A percentile compares a stretch with the other conserved stretches of the same genome.
Evolutionary conservation across 192 early-diverging fungal genomes (phyloP).

Genomic region (Cladochytrium replicatum): DNA sequence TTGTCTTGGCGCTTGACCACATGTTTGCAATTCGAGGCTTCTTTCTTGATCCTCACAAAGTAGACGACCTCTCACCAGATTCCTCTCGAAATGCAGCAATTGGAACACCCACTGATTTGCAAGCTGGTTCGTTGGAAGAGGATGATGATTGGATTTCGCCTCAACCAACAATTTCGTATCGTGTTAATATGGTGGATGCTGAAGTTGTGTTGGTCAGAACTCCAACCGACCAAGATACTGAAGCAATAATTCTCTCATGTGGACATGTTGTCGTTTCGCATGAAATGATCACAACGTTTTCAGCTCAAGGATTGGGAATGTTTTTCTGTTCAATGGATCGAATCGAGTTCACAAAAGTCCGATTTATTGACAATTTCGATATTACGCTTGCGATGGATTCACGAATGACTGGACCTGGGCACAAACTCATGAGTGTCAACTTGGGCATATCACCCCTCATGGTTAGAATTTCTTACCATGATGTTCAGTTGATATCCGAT

Average conservation of each 20-base stretch:
- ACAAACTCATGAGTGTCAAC: slow-evolving; percentile 51
- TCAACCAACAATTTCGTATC: slow-evolving; percentile 50
- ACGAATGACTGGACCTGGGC: slow-evolving; percentile 47
- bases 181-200: slow-evolving; percentile 65
- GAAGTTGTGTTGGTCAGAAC: slow-evolving; percentile 82
- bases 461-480: slow-evolving; percentile 77
- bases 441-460: slow-evolving; percentile 71
- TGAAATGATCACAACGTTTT: slow-evolving; percentile 63
- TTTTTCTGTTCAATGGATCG: slow-evolving; percentile 84
- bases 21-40: slow-evolving; percentile 67
- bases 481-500: slow-evolving; percentile 68
- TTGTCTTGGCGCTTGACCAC: slow-evolving; percentile 83
- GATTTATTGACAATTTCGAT: slow-evolving; percentile 88
- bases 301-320: slow-evolving; percentile 76
- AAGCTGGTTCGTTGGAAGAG: not conserved
- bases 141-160: too few species aligned
- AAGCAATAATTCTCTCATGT: slow-evolving; percentile 81
- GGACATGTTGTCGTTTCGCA: slow-evolving; percentile 72
- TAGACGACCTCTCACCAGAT: not conserved
- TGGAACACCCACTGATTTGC: not conserved
- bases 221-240: slow-evolving; percentile 54
- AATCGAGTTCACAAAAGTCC: slow-evolving; percentile 62
- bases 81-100: slow-evolving; percentile 8
- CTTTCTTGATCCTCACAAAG: slow-evolving; percentile 31
- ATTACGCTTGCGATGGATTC: slow-evolving; percentile 70